These are phyloP conservation scores for Paramarasmius palmivorus DNA, from an alignment of 1,284 basidiomycete species.

Conservation along the genomic window DNA sequence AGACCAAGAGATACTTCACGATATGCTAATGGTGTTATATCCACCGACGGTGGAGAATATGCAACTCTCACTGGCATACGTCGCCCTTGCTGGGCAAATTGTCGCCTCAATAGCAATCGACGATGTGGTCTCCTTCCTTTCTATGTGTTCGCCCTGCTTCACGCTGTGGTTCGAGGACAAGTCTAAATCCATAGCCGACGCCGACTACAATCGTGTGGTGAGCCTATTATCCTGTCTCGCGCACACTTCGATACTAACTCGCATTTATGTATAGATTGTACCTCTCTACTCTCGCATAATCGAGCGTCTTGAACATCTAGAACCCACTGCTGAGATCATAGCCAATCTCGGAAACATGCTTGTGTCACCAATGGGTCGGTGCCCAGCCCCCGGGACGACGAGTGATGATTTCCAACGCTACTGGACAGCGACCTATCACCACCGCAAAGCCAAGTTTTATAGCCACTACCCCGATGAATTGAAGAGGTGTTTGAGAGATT, in stretches of 20 bases:
- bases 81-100: neutral
- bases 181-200: neutral
- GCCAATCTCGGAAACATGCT: neutral
- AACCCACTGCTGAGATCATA: neutral
- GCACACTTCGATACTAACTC: neutral
- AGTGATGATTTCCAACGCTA: neutral
- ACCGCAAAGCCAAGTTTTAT: neutral
- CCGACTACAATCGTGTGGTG: constrained; percentile 5
- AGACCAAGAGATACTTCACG: neutral
- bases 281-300: constrained; percentile 1
- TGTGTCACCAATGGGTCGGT: neutral
- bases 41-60: neutral
- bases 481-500: neutral
- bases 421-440: neutral
- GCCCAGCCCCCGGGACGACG: neutral
- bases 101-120: neutral
- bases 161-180: neutral
- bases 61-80: neutral
- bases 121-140: neutral
- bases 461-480: neutral
- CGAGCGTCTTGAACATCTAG: neutral
- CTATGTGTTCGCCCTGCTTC: neutral
- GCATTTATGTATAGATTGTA: neutral
- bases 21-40: neutral
- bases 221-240: neutral